These are phyloP conservation scores for Babesia ovis DNA, from an alignment of 169 alveolate species.

Conservation along the genomic window DNA sequence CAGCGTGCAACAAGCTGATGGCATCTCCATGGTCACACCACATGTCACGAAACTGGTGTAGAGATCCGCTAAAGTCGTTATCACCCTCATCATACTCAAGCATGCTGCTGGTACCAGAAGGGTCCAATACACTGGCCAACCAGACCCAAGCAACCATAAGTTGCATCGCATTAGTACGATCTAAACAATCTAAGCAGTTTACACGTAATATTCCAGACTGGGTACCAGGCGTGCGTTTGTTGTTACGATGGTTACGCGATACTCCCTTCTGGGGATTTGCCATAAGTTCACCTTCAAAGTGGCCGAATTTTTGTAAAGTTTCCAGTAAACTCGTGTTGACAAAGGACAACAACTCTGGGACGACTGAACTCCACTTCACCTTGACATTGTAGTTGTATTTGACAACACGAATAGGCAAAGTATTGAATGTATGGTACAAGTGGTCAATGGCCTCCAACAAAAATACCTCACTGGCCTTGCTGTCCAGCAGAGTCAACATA, in stretches of 20 bases:
- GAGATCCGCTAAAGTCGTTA: conserved; percentile 23
- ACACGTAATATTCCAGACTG: conserved; percentile 95
- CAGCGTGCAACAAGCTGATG: conserved; percentile 88
- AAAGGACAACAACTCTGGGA: conserved; percentile 39
- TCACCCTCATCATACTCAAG: conserved; percentile 30
- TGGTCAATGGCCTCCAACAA: conserved; percentile 72
- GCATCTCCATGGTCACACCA: conserved; percentile 95
- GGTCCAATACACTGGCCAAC: conserved; percentile 45
- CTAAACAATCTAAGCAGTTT: conserved; percentile 96
- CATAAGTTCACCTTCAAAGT: conserved; percentile 32
- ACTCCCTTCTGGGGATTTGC: neutral
- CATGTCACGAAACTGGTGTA: conserved; percentile 46
- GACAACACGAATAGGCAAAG: conserved; percentile 11
- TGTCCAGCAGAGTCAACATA: conserved; percentile 77
- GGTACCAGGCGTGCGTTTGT: conserved; percentile 8
- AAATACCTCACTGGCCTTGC: conserved; percentile 71
- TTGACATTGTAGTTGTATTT: conserved; percentile 58
- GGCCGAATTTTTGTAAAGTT: conserved; percentile 39
- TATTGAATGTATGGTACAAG: conserved; percentile 11
- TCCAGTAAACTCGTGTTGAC: conserved; percentile 35
- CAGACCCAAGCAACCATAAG: conserved; percentile 86
- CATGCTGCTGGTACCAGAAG: conserved; percentile 32
- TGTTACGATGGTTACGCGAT: neutral
- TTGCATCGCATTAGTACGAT: conserved; percentile 95
- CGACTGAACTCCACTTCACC: conserved; percentile 61